phyloP scores from a whole-genome alignment of 164 flowering plant genomes.

The Vitis rupestris region DNA sequence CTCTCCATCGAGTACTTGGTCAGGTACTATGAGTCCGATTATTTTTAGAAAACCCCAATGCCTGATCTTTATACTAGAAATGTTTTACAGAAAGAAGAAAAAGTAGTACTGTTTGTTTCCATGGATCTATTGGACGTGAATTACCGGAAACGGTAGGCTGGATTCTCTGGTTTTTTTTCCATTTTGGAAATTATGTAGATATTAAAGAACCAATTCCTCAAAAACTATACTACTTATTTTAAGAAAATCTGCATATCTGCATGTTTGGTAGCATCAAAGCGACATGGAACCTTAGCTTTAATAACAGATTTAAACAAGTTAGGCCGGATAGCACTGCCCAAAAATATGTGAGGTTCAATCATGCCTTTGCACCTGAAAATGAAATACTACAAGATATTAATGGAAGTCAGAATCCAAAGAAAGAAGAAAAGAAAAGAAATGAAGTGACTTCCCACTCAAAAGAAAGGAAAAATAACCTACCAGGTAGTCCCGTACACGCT shows the following conservation, averaged over 20 bases:
- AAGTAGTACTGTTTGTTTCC: too few relatives aligned
- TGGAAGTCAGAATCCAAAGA: slow-evolving; percentile 13
- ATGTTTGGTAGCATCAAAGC: neutral
- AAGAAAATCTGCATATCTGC: neutral
- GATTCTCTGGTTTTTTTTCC: too few relatives aligned
- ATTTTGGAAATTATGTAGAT: too few relatives aligned
- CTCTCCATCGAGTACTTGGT: too few relatives aligned
- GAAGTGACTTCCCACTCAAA: slow-evolving; percentile 13
- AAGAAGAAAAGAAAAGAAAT: neutral
- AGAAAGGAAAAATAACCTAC: neutral
- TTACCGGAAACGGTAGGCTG: too few relatives aligned
- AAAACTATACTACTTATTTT: too few relatives aligned
- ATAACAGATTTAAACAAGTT: slow-evolving; percentile 2
- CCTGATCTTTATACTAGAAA: too few relatives aligned
- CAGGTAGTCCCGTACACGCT: slow-evolving; percentile 1
- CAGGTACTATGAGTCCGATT: too few relatives aligned
- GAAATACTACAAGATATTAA: neutral
- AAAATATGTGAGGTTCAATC: neutral
- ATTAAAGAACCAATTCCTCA: too few relatives aligned
- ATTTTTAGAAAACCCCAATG: too few relatives aligned
- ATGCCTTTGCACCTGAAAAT: slow-evolving; percentile 12
- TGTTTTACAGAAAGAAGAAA: too few relatives aligned
- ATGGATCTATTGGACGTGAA: too few relatives aligned
- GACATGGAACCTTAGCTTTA: neutral
- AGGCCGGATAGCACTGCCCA: slow-evolving; percentile 5